phyloP scores from a whole-genome alignment of 768 basidiomycete genomes.

The Tricholoma sp. region DNA sequence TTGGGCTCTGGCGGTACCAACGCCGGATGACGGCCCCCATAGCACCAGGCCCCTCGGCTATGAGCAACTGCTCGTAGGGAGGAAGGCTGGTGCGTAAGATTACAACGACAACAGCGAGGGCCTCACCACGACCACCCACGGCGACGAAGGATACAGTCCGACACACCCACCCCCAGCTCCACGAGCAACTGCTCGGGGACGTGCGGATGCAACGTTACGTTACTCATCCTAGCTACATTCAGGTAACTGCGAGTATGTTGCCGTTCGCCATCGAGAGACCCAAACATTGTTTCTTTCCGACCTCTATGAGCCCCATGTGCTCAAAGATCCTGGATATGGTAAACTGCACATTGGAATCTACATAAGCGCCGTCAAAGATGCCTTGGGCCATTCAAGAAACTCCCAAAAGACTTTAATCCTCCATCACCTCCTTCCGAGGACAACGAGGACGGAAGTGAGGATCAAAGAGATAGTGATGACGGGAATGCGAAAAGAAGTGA shows the following conservation, averaged over 20 bases:
- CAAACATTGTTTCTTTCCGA: not conserved
- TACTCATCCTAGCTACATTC: not conserved
- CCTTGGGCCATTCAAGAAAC: not conserved
- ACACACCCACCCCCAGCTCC: no score
- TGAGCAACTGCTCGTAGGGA: no score
- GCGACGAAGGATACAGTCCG: no score
- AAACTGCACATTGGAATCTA: not conserved
- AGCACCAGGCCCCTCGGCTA: no score
- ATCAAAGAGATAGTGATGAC: not conserved
- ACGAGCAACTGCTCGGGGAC: no score
- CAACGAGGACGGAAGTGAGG: not conserved
- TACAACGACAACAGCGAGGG: no score
- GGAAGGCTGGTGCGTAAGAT: no score
- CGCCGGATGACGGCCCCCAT: no score
- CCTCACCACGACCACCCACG: no score
- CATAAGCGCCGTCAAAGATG: not conserved
- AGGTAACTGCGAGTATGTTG: not conserved
- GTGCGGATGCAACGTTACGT: not conserved
- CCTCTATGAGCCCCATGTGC: not conserved
- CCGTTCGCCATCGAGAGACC: not conserved
- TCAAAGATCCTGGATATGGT: not conserved
- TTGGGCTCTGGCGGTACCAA: not conserved
- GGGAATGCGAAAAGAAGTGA: not conserved
- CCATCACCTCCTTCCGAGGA: not conserved
- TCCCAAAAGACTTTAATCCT: not conserved